These are phyloP conservation scores for Trichoderma erinaceum DNA, from an alignment of 495 filamentous ascomycete species.

Conservation along the genomic window DNA sequence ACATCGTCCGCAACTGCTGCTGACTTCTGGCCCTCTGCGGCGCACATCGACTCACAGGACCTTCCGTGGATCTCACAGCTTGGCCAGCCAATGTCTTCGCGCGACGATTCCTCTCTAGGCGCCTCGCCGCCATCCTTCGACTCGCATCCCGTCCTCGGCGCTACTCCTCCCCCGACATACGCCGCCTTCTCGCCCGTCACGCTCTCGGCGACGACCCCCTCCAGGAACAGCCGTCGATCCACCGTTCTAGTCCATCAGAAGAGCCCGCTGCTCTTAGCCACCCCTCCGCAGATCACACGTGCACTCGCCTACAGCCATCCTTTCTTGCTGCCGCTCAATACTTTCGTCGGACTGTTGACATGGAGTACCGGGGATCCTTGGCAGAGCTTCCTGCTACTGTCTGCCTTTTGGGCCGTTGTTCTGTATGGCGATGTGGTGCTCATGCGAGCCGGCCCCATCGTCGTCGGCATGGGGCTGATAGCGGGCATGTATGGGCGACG, in stretches of 20 bases:
- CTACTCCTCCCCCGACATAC: constrained; percentile 25
- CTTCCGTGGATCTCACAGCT: constrained; percentile 12
- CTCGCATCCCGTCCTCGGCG: constrained; percentile 20
- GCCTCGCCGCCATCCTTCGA: constrained; percentile 6
- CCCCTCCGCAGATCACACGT: constrained; percentile 86
- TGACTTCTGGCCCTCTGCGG: neutral
- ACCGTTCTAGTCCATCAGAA: constrained; percentile 96
- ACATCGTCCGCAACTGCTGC: neutral
- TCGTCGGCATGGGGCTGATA: constrained; percentile 72
- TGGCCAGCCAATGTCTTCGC: constrained; percentile 15
- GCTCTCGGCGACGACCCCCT: constrained; percentile 45
- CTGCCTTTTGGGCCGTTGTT: constrained; percentile 74
- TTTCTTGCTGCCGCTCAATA: constrained; percentile 81
- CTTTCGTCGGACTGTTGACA: constrained; percentile 72
- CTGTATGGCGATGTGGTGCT: constrained; percentile 81
- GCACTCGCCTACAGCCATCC: constrained; percentile 91
- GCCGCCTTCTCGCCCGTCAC: constrained; percentile 72
- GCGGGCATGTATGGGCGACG: constrained; percentile 87
- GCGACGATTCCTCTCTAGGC: constrained; percentile 13
- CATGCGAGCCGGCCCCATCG: constrained; percentile 71
- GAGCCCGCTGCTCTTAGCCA: constrained; percentile 85
- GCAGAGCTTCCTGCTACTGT: constrained; percentile 90
- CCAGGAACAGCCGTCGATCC: constrained; percentile 60
- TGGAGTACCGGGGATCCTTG: constrained; percentile 92
- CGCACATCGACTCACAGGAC: neutral